A percentile compares a stretch with the other conserved stretches of the same genome.
Conservation (phyloP, 2,329 filamentous ascomycete genomes). For the Ophiostoma sp. region DNA sequence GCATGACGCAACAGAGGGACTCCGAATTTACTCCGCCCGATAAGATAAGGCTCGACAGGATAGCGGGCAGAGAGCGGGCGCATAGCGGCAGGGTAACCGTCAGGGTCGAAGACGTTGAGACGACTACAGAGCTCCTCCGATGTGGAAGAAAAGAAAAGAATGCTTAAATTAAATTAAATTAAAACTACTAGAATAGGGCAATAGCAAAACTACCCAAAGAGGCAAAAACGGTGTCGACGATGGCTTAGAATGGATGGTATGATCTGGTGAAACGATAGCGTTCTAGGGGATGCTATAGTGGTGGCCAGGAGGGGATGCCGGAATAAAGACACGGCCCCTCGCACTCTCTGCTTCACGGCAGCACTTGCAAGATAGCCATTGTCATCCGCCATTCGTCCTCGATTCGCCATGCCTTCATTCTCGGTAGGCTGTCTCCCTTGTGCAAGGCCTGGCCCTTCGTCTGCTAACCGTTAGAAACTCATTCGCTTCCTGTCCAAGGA, state of each 20-base stretch:
- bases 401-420: conserved; percentile 39
- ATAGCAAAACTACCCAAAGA: conserved; percentile 14
- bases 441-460: conserved; percentile 31
- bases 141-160: background rate
- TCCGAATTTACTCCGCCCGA: conserved; percentile 17
- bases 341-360: background rate
- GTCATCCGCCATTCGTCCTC: no score
- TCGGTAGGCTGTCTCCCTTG: conserved; percentile 35
- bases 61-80: background rate
- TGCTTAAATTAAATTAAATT: background rate
- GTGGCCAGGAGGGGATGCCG: background rate
- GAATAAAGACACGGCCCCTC: conserved; percentile 7
- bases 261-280: background rate
- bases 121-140: background rate
- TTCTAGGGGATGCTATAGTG: background rate
- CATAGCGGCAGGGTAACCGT: conserved; percentile 5
- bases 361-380: no score
- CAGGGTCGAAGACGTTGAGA: background rate
- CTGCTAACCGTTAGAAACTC: conserved; percentile 49
- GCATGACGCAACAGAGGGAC: background rate
- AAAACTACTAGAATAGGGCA: background rate
- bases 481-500: conserved; percentile 68
- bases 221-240: conserved; percentile 1
- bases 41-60: background rate
- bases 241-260: conserved; percentile 1